Evolutionary conservation across 306 rosid genomes (phyloP), one percentile per base, ranked within the genome.

Genomic region (Prinsepia uniflora): DNA sequence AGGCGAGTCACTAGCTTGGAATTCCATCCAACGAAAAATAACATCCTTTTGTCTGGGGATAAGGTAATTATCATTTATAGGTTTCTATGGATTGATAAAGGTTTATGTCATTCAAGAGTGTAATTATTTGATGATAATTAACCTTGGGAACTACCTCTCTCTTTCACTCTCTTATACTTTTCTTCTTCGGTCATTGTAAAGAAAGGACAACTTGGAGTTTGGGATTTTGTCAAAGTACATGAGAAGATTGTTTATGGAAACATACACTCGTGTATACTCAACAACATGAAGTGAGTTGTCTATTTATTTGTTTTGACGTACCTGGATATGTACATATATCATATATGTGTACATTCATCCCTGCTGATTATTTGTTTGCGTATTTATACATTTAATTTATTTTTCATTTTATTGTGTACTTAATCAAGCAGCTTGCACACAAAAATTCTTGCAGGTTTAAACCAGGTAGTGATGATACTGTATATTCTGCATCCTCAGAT

Each of bases 141-240:
- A 78, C 64, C 42, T 3, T 76, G 71, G 67, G 70, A 60, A 60
- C 60, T 48, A 66, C 46, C 15, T 39, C 53, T 75, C 34, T 63
- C 66, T 20, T 20, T 61, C 14, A 53, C 61, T 39, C 13, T 18
- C 11, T 63, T 30, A 30, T 30, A 30, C 36, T 34, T 53, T 15
- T 62, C 36, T n/a, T 18, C 13, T 76, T 78, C 47, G 74, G 70
- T 76, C 54, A 69, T 72, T 56, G 34, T 70, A 65, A 83, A 93
- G 98, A 93, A 88, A 90, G 98, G 98, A 71, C 98, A 93, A 84
- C 82, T 93, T 84, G 98, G 98, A 82, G 89, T 93, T 45, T 93
- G 98, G 98, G 96, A 93, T 80, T 93, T 82, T 63, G 84, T 14
- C 58, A 90, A 81, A 72, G 93, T 93, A 39, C 70, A 90, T n/a